A percentile compares a stretch with the other conserved stretches of the same genome.
These are phyloP conservation scores for Trichoderma reesei DNA, from an alignment of 495 filamentous ascomycete genomes.

Conservation along the genomic window DNA sequence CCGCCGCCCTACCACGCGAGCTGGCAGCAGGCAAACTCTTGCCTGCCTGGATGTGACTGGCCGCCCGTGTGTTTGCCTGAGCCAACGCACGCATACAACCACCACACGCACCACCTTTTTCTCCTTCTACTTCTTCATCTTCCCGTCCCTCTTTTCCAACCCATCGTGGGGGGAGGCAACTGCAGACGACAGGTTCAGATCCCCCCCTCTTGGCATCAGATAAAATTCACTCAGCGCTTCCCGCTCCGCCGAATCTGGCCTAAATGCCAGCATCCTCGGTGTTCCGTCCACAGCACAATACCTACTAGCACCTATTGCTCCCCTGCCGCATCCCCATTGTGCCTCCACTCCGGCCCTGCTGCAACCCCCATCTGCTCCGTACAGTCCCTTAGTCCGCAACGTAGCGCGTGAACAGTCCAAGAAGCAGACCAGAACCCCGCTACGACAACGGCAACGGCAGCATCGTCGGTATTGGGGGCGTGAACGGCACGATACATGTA, in stretches of 20 bases:
- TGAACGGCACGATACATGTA: not conserved
- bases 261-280: not conserved
- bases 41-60: too few species aligned
- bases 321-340: constrained; percentile 5
- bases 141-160: not conserved
- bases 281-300: not conserved
- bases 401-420: constrained; percentile 3
- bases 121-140: not conserved
- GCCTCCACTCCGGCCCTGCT: not conserved
- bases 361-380: not conserved
- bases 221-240: constrained; percentile 3
- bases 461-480: not conserved
- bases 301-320: not conserved
- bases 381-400: not conserved
- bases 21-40: not conserved
- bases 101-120: not conserved
- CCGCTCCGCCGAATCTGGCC: not conserved
- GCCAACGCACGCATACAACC: not conserved
- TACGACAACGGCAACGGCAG: not conserved
- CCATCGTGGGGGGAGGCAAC: not conserved
- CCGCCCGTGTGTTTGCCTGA: not conserved
- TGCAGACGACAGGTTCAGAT: not conserved
- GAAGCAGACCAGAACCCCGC: not conserved
- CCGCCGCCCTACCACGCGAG: constrained; percentile 4
- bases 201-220: not conserved